phyloP scores from a whole-genome alignment of 148 eudicot species.

The Vaccinium corymbosum region DNA sequence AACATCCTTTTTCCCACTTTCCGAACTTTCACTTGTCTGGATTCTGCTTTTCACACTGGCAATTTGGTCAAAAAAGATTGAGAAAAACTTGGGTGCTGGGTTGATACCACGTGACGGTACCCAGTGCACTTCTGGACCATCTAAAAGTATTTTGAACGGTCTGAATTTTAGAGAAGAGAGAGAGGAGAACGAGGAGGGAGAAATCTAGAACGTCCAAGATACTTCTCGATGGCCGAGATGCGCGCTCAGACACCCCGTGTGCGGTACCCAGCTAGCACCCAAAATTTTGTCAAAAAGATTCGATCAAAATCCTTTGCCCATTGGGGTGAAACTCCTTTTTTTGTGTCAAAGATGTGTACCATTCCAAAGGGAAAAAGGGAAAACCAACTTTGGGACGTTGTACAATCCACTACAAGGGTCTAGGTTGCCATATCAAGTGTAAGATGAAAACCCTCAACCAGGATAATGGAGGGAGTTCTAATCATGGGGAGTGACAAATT shows the following conservation, averaged over 20 bases:
- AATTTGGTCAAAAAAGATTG: constrained; percentile 1
- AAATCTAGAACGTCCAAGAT: too few relatives aligned
- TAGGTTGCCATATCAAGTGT: not conserved
- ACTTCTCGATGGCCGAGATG: too few relatives aligned
- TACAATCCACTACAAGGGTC: not conserved
- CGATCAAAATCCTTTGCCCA: constrained; percentile 5
- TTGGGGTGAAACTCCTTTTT: not conserved
- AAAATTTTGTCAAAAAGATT: not conserved
- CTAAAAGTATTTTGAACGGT: too few relatives aligned
- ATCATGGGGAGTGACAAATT: not conserved
- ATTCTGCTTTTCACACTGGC: not conserved
- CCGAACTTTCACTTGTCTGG: not conserved
- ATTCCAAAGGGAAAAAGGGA: not conserved
- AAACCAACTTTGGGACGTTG: not conserved
- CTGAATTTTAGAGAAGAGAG: too few relatives aligned
- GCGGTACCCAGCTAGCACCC: too few relatives aligned
- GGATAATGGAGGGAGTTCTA: not conserved
- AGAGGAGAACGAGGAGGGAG: too few relatives aligned
- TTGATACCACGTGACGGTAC: too few relatives aligned
- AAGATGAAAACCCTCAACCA: not conserved
- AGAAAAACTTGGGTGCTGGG: too few relatives aligned
- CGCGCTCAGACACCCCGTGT: too few relatives aligned
- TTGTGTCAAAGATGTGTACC: not conserved
- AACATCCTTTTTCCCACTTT: not conserved
- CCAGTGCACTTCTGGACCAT: too few relatives aligned